A percentile compares a stretch with the other conserved stretches of the same genome.
phyloP scores from a whole-genome alignment of 2,329 filamentous ascomycete genomes.

The Alternaria sp. region DNA sequence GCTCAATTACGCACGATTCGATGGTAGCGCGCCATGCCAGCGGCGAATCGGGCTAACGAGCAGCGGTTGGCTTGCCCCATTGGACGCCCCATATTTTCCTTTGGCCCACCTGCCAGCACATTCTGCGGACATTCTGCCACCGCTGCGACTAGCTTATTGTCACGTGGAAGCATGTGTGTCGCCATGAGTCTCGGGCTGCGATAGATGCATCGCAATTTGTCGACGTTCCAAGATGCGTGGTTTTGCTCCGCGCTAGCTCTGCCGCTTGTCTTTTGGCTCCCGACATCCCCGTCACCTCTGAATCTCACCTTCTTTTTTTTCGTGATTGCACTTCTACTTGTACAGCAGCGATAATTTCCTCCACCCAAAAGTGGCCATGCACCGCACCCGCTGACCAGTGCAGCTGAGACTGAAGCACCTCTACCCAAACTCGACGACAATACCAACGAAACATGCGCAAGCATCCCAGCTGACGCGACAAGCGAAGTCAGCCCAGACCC shows the following conservation, averaged over 20 bases:
- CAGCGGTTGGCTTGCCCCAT: conserved; percentile 18
- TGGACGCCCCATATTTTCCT: conserved; percentile 16
- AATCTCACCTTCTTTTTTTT: conserved; percentile 10
- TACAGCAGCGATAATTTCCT: background rate
- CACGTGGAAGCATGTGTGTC: conserved; percentile 31
- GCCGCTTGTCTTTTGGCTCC: conserved; percentile 14
- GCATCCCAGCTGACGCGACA: conserved; percentile 9
- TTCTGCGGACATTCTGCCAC: conserved; percentile 15
- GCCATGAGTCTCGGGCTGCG: conserved; percentile 28
- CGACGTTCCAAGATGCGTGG: conserved; percentile 29
- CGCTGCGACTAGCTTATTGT: conserved; percentile 32
- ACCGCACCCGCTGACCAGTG: conserved; percentile 12
- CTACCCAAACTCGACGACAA: background rate
- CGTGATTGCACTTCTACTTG: conserved; percentile 4
- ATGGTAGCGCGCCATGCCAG: conserved; percentile 17
- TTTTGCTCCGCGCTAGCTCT: conserved; percentile 25
- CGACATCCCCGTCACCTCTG: conserved; percentile 18
- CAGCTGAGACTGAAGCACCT: conserved; percentile 7
- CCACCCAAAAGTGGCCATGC: background rate
- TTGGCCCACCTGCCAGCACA: conserved; percentile 22
- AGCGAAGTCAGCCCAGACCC: conserved; percentile 11
- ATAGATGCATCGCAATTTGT: conserved; percentile 38
- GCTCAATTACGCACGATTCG: conserved; percentile 11
- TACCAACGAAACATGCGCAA: conserved; percentile 9
- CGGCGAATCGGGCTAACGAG: conserved; percentile 18